phyloP scores from a whole-genome alignment of 352 stramenopile genomes.

The Globisporangium megalacanthum region DNA sequence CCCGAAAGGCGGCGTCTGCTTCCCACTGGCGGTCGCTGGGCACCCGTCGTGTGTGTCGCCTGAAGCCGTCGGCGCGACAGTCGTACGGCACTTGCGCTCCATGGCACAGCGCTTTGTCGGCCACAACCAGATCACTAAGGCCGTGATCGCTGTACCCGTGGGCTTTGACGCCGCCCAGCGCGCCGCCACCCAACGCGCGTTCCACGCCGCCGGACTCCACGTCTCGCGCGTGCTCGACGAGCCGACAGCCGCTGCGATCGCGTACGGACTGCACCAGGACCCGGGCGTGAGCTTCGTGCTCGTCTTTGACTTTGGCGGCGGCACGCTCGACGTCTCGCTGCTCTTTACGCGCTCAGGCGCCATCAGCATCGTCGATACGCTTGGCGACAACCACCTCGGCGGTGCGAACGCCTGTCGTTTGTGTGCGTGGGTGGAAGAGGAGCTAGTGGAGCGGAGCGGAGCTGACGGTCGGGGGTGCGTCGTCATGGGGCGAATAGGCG shows the following conservation, averaged over 20 bases:
- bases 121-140: constrained; percentile 69
- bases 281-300: constrained; percentile 91
- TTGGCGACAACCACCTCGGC: constrained; percentile 93
- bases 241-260: constrained; percentile 96
- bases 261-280: constrained; percentile 95
- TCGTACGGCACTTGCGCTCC: constrained; percentile 38
- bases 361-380: constrained; percentile 92
- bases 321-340: constrained; percentile 95
- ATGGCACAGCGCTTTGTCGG: constrained; percentile 52
- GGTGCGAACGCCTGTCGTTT: constrained; percentile 20
- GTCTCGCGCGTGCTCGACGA: constrained; percentile 97
- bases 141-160: constrained; percentile 87
- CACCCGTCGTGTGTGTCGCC: constrained; percentile 46
- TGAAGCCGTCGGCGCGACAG: constrained; percentile 27
- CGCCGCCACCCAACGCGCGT: constrained; percentile 75
- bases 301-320: constrained; percentile 97
- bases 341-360: constrained; percentile 92
- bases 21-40: constrained; percentile 26
- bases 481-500: constrained; percentile 26
- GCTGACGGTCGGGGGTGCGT: constrained; percentile 20
- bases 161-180: constrained; percentile 90
- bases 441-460: neutral
- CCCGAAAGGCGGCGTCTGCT: constrained; percentile 28
- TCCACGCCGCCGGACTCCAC: constrained; percentile 88
- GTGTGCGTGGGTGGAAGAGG: neutral